Conservation (phyloP, 176 grass and related monocot genomes). For the Neostapfia colusana region DNA sequence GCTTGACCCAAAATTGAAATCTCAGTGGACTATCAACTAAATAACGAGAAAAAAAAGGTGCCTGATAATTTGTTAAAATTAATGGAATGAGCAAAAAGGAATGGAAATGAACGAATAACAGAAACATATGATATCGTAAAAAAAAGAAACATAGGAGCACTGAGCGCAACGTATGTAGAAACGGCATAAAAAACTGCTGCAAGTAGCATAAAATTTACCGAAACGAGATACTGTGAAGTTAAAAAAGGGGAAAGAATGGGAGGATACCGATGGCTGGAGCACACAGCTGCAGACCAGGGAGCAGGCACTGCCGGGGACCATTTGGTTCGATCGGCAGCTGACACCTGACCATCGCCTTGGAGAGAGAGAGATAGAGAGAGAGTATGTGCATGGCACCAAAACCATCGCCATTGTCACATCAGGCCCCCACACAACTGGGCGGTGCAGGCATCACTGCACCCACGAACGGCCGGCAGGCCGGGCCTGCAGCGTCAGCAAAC, state of each 20-base stretch:
- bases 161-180: no score
- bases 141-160: no score
- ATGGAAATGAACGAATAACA: no score
- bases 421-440: slow-evolving; percentile 19
- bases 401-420: slow-evolving; percentile 9
- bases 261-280: background rate
- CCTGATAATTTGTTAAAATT: no score
- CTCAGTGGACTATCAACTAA: no score
- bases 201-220: no score
- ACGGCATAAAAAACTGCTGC: no score
- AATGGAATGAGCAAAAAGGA: no score
- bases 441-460: slow-evolving; percentile 11
- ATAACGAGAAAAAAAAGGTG: no score
- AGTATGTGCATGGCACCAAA: background rate
- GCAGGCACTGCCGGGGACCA: background rate
- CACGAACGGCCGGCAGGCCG: slow-evolving; percentile 13
- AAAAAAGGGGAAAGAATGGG: background rate
- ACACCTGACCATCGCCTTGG: slow-evolving; percentile 38
- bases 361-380: background rate
- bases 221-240: background rate
- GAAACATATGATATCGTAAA: no score
- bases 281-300: background rate
- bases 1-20: background rate
- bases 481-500: background rate
- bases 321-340: slow-evolving; percentile 20